phyloP scores from a whole-genome alignment of 2,329 filamentous ascomycete species.

The Aspergillus ruber region DNA sequence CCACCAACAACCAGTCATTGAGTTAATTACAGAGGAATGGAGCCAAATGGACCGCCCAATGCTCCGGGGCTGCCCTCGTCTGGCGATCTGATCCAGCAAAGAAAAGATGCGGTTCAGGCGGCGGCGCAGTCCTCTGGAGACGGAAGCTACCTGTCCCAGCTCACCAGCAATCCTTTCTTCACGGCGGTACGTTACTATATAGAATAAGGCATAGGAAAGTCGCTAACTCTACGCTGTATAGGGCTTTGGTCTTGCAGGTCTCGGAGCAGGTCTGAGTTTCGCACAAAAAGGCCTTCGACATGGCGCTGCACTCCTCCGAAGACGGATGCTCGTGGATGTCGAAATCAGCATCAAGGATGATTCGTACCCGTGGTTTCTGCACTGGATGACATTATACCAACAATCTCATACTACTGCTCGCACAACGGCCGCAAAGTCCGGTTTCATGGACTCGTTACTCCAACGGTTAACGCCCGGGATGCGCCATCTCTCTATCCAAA shows the following conservation, averaged over 20 bases:
- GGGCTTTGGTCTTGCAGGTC: conserved; percentile 83
- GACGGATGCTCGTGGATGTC: conserved; percentile 85
- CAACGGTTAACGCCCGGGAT: conserved; percentile 54
- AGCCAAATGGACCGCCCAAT: conserved; percentile 27
- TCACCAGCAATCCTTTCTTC: conserved; percentile 45
- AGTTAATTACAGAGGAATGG: conserved; percentile 23
- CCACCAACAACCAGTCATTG: too few relatives aligned
- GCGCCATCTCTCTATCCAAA: conserved; percentile 60
- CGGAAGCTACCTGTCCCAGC: conserved; percentile 38
- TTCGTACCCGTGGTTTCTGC: conserved; percentile 87
- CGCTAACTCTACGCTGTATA: conserved; percentile 18
- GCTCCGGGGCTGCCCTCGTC: conserved; percentile 23
- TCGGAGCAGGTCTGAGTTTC: conserved; percentile 75
- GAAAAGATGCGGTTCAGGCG: conserved; percentile 23
- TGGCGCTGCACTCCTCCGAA: conserved; percentile 67
- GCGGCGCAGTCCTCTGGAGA: conserved; percentile 27
- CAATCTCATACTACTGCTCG: conserved; percentile 51
- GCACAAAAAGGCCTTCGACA: conserved; percentile 70
- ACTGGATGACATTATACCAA: conserved; percentile 86
- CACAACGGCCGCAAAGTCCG: conserved; percentile 35
- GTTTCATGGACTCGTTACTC: conserved; percentile 48
- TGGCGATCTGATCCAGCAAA: conserved; percentile 31
- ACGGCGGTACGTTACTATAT: conserved; percentile 36
- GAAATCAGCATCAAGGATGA: conserved; percentile 93
- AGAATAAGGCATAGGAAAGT: not conserved